Evolutionary conservation across 2,329 filamentous ascomycete species (phyloP), one percentile per base, ranked within the genome.

Genomic region (Lasiodiplodia sp.): DNA sequence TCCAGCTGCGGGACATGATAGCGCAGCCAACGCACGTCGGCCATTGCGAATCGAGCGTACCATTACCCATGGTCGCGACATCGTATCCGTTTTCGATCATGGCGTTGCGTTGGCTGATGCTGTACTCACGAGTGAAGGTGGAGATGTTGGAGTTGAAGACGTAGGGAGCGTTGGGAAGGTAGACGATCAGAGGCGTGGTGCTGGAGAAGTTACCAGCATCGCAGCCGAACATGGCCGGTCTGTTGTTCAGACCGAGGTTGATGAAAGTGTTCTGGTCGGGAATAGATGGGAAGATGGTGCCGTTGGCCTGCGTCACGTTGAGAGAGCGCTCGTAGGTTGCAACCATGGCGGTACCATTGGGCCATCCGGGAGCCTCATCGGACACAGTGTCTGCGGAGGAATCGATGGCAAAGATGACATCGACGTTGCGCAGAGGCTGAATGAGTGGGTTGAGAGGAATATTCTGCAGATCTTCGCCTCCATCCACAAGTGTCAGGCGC

Each of bases 41-140:
- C 95, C 96, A 99, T 71, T 91, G 80, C 3, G 71, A 57, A 77
- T 96, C 91, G 3, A 90, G 77, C 0, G 93, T 94, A 62, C 86
- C 88, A 81, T 98, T 97, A 64, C 88, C 93, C 83, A 91, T 90
- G 0, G 94, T 97, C 2, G 88, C 94, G 21, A 91, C 88, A 73
- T 96, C 88, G 82, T 92, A 96, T 23, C 93, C 95, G 81, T 99
- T 98, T 72, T 87, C 79, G 75, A 99, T 93, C 76, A 97, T 92
- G 71, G 86, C 86, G 77, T 97, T 88, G 71, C 95, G 92, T 81
- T 93, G 80, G 0, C 77, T 79, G 73, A 88, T 80, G 44, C 86
- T 84, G 84, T 94, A 93, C 51, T 80, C 79, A 47, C 89, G 83
- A 70, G 89, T 84, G 78, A 92, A 95, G 60, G 95, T 97, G 2